Evolutionary conservation across 169 alveolate genomes (phyloP).

Genomic region (Hepatocystis sp.): DNA sequence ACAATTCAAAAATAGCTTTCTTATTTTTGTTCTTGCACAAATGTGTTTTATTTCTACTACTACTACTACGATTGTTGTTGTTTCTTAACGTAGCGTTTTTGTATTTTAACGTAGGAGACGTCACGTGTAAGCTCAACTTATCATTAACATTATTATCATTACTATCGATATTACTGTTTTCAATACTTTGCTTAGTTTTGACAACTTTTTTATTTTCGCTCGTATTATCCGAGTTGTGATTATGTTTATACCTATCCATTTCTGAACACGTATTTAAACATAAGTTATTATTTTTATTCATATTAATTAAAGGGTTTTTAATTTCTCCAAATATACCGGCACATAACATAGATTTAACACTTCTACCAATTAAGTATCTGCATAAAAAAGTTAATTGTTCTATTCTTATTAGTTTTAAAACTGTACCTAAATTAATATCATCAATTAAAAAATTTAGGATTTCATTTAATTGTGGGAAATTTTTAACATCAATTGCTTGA

Average conservation of each 20-base stretch:
- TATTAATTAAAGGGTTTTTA: conserved; percentile 61
- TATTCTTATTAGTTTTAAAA: conserved; percentile 76
- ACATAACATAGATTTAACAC: conserved; percentile 79
- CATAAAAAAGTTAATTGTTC: conserved; percentile 79
- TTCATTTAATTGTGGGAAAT: conserved; percentile 48
- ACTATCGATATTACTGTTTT: background rate
- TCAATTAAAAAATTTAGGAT: conserved; percentile 69
- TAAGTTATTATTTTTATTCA: conserved; percentile 13
- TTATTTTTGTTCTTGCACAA: conserved; percentile 42
- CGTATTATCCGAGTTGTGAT: conserved; percentile 56
- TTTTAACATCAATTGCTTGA: conserved; percentile 46
- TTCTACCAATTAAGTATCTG: conserved; percentile 76
- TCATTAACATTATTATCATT: background rate
- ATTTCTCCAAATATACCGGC: conserved; percentile 81
- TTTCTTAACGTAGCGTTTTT: background rate
- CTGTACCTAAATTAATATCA: conserved; percentile 73
- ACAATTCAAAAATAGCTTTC: conserved; percentile 46
- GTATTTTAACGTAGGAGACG: too few species aligned
- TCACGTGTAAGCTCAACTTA: too few species aligned
- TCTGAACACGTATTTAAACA: conserved; percentile 20
- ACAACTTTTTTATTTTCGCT: conserved; percentile 34
- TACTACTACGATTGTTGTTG: background rate
- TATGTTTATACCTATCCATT: conserved; percentile 56
- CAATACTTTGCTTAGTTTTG: conserved; percentile 2
- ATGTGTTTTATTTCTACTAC: too few species aligned